phyloP scores from a whole-genome alignment of 345 rosid genomes.

The Populus ilicifolia region DNA sequence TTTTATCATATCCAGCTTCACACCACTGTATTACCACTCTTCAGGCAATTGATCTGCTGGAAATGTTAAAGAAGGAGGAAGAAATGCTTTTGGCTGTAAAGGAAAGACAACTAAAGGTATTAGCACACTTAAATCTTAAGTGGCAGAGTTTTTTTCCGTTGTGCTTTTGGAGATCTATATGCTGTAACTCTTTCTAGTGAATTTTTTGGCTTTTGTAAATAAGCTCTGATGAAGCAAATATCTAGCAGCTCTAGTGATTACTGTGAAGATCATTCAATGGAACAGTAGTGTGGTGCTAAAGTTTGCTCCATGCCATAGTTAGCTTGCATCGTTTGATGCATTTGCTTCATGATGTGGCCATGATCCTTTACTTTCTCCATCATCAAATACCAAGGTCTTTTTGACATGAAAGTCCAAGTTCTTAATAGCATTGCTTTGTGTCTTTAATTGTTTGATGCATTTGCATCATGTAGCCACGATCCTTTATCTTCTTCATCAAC shows the following conservation, averaged over 20 bases:
- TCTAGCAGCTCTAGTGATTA: not conserved
- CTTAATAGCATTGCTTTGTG: not conserved
- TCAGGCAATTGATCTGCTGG: conserved; percentile 80
- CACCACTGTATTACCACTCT: conserved; percentile 17
- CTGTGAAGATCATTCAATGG: not conserved
- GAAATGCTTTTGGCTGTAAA: conserved; percentile 82
- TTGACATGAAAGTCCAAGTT: not conserved
- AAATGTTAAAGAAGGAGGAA: conserved; percentile 83
- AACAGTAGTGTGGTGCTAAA: not conserved
- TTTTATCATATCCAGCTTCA: not conserved
- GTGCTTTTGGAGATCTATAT: conserved; percentile 1
- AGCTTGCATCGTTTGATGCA: not conserved
- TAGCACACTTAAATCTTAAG: not conserved
- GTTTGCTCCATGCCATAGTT: not conserved
- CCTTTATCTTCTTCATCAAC: not conserved
- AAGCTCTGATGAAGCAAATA: not conserved
- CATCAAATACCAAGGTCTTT: not conserved
- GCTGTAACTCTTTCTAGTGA: not conserved
- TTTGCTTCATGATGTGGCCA: not conserved
- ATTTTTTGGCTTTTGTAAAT: not conserved
- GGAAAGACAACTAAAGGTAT: conserved; percentile 70
- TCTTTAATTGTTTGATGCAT: not conserved
- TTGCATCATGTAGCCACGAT: not conserved
- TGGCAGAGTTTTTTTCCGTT: not conserved
- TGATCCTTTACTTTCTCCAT: not conserved